Evolutionary conservation across 2,329 filamentous ascomycete genomes (phyloP).

Genomic region (Fusarium albosuccineum): DNA sequence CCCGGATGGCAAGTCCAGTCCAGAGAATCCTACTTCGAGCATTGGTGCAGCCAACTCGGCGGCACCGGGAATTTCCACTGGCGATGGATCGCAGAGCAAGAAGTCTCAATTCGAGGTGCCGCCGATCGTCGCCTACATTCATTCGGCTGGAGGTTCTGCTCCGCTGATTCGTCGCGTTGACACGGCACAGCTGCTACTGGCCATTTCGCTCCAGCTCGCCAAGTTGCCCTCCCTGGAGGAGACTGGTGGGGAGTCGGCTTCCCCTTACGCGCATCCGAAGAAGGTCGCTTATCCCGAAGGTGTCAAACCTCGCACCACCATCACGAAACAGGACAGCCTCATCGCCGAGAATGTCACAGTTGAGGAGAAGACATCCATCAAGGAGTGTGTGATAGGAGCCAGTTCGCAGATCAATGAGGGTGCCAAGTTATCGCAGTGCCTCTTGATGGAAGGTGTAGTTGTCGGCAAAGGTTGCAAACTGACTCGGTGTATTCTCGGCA

Average conservation of each 20-base stretch:
- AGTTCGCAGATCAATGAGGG: conserved; percentile 89
- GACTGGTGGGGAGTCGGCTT: conserved; percentile 66
- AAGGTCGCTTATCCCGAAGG: conserved; percentile 89
- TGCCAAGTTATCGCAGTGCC: conserved; percentile 86
- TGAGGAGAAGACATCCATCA: conserved; percentile 91
- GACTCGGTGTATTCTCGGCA: conserved; percentile 88
- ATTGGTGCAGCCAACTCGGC: not conserved
- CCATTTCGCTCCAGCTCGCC: conserved; percentile 86
- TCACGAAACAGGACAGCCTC: conserved; percentile 84
- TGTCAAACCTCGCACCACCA: conserved; percentile 83
- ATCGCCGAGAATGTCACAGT: conserved; percentile 91
- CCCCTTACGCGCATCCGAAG: conserved; percentile 80
- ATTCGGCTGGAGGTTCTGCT: conserved; percentile 66
- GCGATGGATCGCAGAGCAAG: conserved; percentile 17
- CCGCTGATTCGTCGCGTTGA: conserved; percentile 90
- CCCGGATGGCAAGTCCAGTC: conserved; percentile 30
- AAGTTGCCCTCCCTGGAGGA: conserved; percentile 82
- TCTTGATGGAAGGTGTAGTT: conserved; percentile 92
- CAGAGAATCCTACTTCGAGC: conserved; percentile 6
- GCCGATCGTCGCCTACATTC: conserved; percentile 85
- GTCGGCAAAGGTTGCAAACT: conserved; percentile 87
- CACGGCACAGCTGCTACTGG: conserved; percentile 83
- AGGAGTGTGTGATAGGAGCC: conserved; percentile 88
- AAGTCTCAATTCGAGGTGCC: conserved; percentile 63
- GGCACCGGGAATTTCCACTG: conserved; percentile 16